A percentile compares a stretch with the other conserved stretches of the same genome.
Evolutionary conservation across 495 filamentous ascomycete species (phyloP).

Genomic region (Penicillium cinerascens): DNA sequence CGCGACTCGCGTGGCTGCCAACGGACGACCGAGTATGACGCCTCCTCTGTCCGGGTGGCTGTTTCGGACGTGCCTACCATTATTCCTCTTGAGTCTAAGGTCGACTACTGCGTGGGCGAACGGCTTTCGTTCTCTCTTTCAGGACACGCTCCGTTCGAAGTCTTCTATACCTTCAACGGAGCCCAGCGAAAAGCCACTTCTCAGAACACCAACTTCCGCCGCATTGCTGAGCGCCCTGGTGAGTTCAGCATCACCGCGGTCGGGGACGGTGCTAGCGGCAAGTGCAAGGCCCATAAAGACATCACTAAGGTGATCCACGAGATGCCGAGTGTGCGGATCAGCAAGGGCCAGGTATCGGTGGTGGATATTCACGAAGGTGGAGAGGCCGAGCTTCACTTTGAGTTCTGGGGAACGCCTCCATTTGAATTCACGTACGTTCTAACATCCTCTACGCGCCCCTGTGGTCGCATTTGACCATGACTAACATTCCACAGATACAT

Average conservation of each 20-base stretch:
- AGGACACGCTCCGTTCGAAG: constrained; percentile 83
- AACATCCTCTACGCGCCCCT: background rate
- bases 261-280: constrained; percentile 70
- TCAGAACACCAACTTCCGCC: constrained; percentile 73
- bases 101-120: constrained; percentile 94
- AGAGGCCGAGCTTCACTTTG: constrained; percentile 85
- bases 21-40: constrained; percentile 60
- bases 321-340: constrained; percentile 86
- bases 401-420: constrained; percentile 91
- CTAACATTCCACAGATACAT: constrained; percentile 58
- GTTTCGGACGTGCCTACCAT: constrained; percentile 92
- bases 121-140: constrained; percentile 85
- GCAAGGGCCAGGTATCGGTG: constrained; percentile 68
- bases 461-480: no score
- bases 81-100: constrained; percentile 75
- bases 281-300: constrained; percentile 72
- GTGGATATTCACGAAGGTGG: constrained; percentile 96
- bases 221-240: constrained; percentile 86
- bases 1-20: constrained; percentile 83
- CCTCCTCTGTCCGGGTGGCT: constrained; percentile 74
- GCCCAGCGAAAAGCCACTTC: constrained; percentile 73
- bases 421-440: constrained; percentile 83
- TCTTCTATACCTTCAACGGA: constrained; percentile 86
- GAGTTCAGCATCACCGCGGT: constrained; percentile 82
- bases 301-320: constrained; percentile 81